A percentile compares a stretch with the other conserved stretches of the same genome.
phyloP scores from a whole-genome alignment of 73 alveolate genomes.

The Symbiodinium natans region DNA sequence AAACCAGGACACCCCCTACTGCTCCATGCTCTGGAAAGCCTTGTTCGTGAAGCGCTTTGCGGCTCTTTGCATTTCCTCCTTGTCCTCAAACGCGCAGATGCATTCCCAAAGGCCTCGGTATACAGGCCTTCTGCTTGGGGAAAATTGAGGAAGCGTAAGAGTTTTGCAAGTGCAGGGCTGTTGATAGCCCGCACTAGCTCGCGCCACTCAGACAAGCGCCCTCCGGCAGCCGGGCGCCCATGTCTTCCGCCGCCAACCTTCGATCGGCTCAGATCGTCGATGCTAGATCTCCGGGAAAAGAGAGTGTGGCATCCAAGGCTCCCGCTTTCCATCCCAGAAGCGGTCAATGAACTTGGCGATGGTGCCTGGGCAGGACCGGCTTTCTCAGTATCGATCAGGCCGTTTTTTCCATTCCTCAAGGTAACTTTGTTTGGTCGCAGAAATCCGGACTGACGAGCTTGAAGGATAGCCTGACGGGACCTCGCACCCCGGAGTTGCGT shows the following conservation, averaged over 20 bases:
- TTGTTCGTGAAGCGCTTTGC: slow-evolving; percentile 10
- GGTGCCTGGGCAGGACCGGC: not conserved
- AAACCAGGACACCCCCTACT: not conserved
- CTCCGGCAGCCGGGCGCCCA: not conserved
- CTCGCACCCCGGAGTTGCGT: not conserved
- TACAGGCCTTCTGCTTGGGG: not conserved
- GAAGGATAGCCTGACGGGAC: not conserved
- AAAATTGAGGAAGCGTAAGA: no score
- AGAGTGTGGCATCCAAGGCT: not conserved
- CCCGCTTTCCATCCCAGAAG: slow-evolving; percentile 6
- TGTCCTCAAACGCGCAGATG: not conserved
- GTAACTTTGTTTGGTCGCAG: not conserved
- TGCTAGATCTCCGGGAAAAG: no score
- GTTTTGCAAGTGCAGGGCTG: no score
- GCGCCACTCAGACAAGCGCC: not conserved
- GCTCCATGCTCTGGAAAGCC: not conserved
- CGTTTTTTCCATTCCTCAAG: not conserved
- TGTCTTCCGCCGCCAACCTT: slow-evolving; percentile 4
- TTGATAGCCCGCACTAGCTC: no score
- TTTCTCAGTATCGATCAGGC: not conserved
- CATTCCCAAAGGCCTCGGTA: not conserved
- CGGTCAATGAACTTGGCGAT: not conserved
- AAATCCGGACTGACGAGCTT: not conserved
- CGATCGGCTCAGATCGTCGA: no score
- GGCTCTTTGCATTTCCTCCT: not conserved